Base-by-base conservation (phyloP, 176 grass and related monocot species). In the Raddia distichophylla region DNA sequence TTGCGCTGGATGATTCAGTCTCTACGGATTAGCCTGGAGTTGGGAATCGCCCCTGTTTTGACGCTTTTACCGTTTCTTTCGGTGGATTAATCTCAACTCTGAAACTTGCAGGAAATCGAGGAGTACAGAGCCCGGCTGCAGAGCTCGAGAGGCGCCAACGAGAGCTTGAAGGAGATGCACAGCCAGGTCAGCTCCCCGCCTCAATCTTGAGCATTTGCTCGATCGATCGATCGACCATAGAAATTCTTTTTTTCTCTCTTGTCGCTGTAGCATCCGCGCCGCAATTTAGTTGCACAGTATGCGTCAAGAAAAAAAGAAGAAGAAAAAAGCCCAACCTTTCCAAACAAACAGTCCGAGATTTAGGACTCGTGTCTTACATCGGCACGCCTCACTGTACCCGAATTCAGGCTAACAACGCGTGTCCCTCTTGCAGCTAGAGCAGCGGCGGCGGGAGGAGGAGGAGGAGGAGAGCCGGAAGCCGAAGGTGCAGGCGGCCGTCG, bases 61-160 rank as follows among this genome's bases (percentile, higher is more conserved):
- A 73, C 57, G 40, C 18, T 51, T 57, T 8, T 61, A 43, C 7
- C 18, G 43, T 34, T 81, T 20, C 17, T 42, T 46, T 51, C 20
- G 77, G 17, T 45, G 51, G 51, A 48, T 71, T 3, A 40, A 73
- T 56, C 37, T 27, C 27, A 27, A 27, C 27, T 27, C 27, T 40
- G 4, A 20, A 18, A n/a, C 42, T 43, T 53, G 19, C 83, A 89
- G 87, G 83, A 86, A 64, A 86, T 90, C 45, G 73, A 86, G 65
- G 73, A 86, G 59, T 78, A 53, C 67, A 78, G 79, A 78, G 60
- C 44, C 62, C 57, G 83, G 88, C 67, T 90, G 67, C 49, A 73
- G 83, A 83, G 58, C 58, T 65, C 49, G 73, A 71, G 47, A 15
- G 71, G 19, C 65, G 47, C 66, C 0, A 78, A 72, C 73, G 57